phyloP scores from a whole-genome alignment of 352 stramenopile species.

The Phytopythium boreale region DNA sequence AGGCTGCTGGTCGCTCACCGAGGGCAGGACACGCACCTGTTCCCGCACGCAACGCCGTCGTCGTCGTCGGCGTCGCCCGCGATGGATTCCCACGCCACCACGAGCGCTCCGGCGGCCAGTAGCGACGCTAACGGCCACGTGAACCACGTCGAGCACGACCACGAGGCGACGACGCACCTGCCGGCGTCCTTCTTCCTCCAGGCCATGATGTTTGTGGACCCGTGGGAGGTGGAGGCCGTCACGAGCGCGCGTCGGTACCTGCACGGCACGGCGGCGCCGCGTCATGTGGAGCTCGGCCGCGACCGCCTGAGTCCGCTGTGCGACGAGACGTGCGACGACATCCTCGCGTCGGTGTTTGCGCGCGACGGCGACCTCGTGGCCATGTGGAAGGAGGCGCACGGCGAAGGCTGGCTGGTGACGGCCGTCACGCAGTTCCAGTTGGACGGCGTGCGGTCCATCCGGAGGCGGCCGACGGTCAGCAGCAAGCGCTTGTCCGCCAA shows the following conservation, averaged over 20 bases:
- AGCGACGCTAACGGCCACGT: background rate
- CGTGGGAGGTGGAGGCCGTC: slow-evolving; percentile 78
- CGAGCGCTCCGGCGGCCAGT: background rate
- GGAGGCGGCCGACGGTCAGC: slow-evolving; percentile 10
- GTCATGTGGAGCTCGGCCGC: slow-evolving; percentile 74
- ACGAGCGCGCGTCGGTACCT: slow-evolving; percentile 62
- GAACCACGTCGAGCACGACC: slow-evolving; percentile 7
- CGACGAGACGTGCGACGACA: slow-evolving; percentile 56
- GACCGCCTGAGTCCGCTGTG: slow-evolving; percentile 68
- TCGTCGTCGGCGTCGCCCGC: background rate
- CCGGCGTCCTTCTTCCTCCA: slow-evolving; percentile 32
- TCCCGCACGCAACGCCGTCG: slow-evolving; percentile 16
- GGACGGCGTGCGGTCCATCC: slow-evolving; percentile 62
- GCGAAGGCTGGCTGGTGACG: slow-evolving; percentile 78
- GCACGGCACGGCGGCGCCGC: slow-evolving; percentile 35
- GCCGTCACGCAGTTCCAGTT: slow-evolving; percentile 78
- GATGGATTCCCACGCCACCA: background rate
- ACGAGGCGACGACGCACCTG: slow-evolving; percentile 13
- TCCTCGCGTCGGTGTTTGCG: slow-evolving; percentile 58
- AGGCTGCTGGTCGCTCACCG: slow-evolving; percentile 61
- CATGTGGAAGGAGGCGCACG: slow-evolving; percentile 72
- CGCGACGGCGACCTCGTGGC: slow-evolving; percentile 48
- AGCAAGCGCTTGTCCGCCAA: background rate
- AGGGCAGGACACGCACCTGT: slow-evolving; percentile 48
- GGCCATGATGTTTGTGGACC: slow-evolving; percentile 82